Evolutionary conservation across 2,329 filamentous ascomycete genomes (phyloP), one percentile per base, ranked within the genome.

Genomic region (Ophiostoma sp.): DNA sequence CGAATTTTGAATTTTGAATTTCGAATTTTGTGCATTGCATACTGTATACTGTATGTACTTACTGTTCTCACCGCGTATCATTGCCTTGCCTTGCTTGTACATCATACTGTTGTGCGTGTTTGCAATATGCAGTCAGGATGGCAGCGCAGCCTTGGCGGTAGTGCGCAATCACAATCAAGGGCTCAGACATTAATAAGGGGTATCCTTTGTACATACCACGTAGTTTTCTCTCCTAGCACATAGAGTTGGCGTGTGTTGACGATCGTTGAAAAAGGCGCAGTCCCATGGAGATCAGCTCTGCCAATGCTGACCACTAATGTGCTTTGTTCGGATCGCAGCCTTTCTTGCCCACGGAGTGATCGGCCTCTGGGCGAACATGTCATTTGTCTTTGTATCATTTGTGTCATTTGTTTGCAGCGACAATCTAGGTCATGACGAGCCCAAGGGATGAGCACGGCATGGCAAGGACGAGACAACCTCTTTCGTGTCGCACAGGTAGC

Each of bases 211-310:
- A 48, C 44, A 48, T n/a, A 39, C 17, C 6, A n/a, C 20, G 44
- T 8, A 11, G 36, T 20, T 48, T 48, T 48, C 17, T 48, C 20
- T 48, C 52, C 23, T 31, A 10, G n/a, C n/a, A 27, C 23, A 48
- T n/a, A 2, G 10, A 57, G n/a, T 57, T 57, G 44, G 44, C 44
- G 17, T n/a, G n/a, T 27, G 52, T 57, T 27, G 52, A 10, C 52
- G 52, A 57, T 57, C 52, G 52, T 57, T 62, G 57, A 62, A 33
- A 62, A 62, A 62, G 57, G 57, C 52, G 57, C 57, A 60, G 57
- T 62, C 52, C 23, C 52, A 57, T 57, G 31, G 27, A 62, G 57
- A 62, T 62, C 52, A 62, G 57, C 57, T 62, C 27, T 62, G 57
- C 57, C 57, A 62, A 62, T 62, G 57, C 57, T 62, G 57, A 62